Evolutionary conservation across 2,329 filamentous ascomycete species (phyloP).

Genomic region (Cercospora zeae-maydis): DNA sequence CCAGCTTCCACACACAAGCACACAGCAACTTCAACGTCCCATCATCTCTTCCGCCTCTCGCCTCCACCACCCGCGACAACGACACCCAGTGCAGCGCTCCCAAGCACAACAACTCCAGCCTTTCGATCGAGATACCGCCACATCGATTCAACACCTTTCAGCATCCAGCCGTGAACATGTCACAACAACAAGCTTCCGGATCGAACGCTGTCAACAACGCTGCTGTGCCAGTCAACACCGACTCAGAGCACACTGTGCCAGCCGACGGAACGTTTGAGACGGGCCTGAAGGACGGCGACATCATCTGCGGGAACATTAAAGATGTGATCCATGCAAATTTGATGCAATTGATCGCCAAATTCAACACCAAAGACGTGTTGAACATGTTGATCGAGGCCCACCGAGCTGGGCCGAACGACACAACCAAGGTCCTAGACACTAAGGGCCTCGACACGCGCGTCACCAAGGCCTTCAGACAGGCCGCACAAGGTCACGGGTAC

Average conservation of each 20-base stretch:
- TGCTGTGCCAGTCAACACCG: background rate
- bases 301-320: background rate
- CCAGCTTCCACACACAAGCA: background rate
- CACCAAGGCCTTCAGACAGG: background rate
- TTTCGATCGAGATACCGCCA: background rate
- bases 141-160: background rate
- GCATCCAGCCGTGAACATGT: background rate
- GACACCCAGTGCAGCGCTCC: background rate
- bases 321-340: background rate
- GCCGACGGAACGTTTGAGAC: background rate
- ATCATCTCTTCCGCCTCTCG: background rate
- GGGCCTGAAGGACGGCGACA: background rate
- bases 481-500: background rate
- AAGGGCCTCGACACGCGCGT: background rate
- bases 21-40: background rate
- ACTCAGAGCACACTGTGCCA: background rate
- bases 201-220: background rate
- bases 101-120: background rate
- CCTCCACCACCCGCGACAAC: background rate
- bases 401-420: background rate
- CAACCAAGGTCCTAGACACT: background rate
- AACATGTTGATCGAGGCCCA: background rate
- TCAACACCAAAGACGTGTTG: background rate
- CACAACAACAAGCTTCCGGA: background rate
- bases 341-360: background rate